Evolutionary conservation across 2,329 filamentous ascomycete species (phyloP).

Genomic region (Fusarium buharicum): DNA sequence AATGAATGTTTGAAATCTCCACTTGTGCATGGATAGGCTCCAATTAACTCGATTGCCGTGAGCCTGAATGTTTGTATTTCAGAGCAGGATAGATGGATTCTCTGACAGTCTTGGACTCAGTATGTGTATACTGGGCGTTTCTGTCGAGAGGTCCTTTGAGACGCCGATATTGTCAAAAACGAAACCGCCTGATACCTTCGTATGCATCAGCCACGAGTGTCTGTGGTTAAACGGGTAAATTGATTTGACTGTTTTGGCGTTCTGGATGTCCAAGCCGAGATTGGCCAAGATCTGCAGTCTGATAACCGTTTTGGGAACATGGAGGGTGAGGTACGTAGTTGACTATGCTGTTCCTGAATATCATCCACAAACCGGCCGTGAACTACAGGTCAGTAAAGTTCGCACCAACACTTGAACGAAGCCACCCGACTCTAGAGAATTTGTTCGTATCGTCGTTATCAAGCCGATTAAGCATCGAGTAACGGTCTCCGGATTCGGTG

Average conservation of each 20-base stretch:
- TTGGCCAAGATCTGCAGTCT: slow-evolving; percentile 35
- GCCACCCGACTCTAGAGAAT: background rate
- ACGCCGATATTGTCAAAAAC: background rate
- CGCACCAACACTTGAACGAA: slow-evolving; percentile 6
- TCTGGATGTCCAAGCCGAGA: slow-evolving; percentile 8
- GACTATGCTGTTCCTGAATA: slow-evolving; percentile 36
- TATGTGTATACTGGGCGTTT: background rate
- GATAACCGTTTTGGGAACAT: slow-evolving; percentile 28
- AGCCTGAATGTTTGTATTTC: slow-evolving; percentile 1
- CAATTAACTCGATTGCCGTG: slow-evolving; percentile 9
- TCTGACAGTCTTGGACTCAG: background rate
- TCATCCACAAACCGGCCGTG: slow-evolving; percentile 19
- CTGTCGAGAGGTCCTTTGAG: background rate
- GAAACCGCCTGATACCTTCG: background rate
- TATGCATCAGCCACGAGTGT: background rate
- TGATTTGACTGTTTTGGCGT: slow-evolving; percentile 24
- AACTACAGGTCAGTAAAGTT: slow-evolving; percentile 19
- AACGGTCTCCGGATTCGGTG: background rate
- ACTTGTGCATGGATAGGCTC: slow-evolving; percentile 15
- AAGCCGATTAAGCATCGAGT: background rate
- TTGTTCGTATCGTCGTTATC: background rate
- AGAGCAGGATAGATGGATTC: background rate
- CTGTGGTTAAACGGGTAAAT: slow-evolving; percentile 25
- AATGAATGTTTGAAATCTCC: slow-evolving; percentile 30
- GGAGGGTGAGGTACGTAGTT: slow-evolving; percentile 18